Conservation (phyloP, 129 eudicot genomes). For the Flaveria sonorensis region DNA sequence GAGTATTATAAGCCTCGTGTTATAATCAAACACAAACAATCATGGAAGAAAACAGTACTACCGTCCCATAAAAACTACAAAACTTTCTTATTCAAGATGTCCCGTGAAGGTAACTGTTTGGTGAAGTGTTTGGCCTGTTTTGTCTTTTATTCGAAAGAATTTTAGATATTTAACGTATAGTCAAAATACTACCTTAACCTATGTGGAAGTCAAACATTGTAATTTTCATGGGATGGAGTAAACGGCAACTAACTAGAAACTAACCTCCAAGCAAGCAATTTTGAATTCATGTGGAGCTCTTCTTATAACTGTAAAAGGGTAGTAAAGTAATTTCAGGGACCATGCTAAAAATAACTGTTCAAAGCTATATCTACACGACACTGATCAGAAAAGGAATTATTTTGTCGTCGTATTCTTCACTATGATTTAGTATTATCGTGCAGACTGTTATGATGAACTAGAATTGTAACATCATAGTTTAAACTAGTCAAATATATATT, state of each 20-base stretch:
- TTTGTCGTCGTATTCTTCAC: background rate
- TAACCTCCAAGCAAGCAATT: conserved; percentile 94
- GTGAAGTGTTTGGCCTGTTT: background rate
- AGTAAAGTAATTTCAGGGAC: conserved; percentile 24
- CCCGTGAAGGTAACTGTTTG: background rate
- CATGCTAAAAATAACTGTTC: background rate
- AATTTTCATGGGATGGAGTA: conserved; percentile 20
- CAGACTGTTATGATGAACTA: background rate
- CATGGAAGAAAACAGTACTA: background rate
- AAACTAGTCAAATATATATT: background rate
- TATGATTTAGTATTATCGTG: background rate
- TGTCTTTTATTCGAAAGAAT: background rate
- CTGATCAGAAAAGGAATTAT: background rate
- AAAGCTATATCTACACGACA: background rate
- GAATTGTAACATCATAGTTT: too few relatives aligned
- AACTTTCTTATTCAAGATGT: too few relatives aligned
- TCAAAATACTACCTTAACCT: background rate
- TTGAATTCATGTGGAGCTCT: conserved; percentile 99
- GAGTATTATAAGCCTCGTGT: conserved; percentile 13
- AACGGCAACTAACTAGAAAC: conserved; percentile 23
- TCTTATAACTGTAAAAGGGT: conserved; percentile 79
- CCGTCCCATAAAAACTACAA: conserved; percentile 16
- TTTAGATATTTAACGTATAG: conserved; percentile 11
- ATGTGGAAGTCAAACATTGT: conserved; percentile 5
- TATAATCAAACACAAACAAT: background rate